Evolutionary conservation across 2,329 filamentous ascomycete genomes (phyloP), one percentile per base, ranked within the genome.

Genomic region (Talaromyces sp.): DNA sequence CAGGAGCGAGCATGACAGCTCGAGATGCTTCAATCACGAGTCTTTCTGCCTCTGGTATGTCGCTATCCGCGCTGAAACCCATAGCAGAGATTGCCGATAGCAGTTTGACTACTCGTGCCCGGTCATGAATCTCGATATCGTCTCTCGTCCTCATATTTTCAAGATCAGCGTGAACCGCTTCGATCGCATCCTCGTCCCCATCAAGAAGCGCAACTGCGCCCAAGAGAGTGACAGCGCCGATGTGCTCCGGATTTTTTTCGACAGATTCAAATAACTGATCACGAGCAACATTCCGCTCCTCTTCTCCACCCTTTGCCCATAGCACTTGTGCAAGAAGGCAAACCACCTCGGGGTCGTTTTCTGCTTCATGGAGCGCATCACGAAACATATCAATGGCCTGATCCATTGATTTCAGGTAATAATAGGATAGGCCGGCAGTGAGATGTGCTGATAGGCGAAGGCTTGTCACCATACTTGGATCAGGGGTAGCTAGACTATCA

Each of bases 271-370:
- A 94, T 0, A 99, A 84, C 68, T 91, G 86, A 61, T 90, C 88
- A 3, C 92, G 86, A 16, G 94, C 93, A 67, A 90, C 87, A 59
- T 89, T 87, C 56, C 89, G 87, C 63, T 93, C 90, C 0, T 88
- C 84, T 7, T 89, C 86, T 0, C 88, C 87, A 9, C 91, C 93
- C 69, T 92, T 92, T 0, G 93, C 93, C 94, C 95, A 99, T 0
- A 98, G 84, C 0, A 98, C 91, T 77, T 98, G 92, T 0, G 93
- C 91, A 13, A 98, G 83, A 13, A 97, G 83, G 72, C 93, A 97
- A 0, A 93, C 89, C 1, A 94, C 90, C 73, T 97, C 93, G 0
- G 93, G 90, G 67, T 92, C 88, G 43, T 86, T 86, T 35, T 86
- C 81, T 0, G 90, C 92, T 74, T 96, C 93, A 64, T 89, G 84